Base-by-base conservation (phyloP, 78 protist genomes). In the Dictyostelium citrinum region DNA sequence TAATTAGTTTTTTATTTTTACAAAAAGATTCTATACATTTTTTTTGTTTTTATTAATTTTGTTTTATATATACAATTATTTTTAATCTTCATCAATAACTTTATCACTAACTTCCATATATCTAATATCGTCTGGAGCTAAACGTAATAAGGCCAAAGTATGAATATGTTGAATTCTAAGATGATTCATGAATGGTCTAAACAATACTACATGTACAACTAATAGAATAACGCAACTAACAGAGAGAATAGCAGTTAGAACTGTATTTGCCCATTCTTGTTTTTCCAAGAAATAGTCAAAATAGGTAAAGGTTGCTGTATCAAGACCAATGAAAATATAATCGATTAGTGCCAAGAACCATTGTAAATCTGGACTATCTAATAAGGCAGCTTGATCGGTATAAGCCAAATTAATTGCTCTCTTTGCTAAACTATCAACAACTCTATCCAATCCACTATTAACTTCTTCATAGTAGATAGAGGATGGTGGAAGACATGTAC, bases 91-190 rank as follows among this genome's bases (percentile, higher is more conserved):
- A 20, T 88, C 84, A 51, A 88, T 41, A 22, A 88, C 17, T 49
- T 76, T 78, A 61, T 88, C 93, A 78, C 74, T 64, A 22, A 88
- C 81, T 76, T 88, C 80, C 55, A 88, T 35, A 14, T 5, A 35
- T 88, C 71, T 70, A 43, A 88, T 76, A 64, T 88, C 93, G 1
- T 78, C 82, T 3, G 93, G 93, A 29, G 77, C 77, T 17, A 88
- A 74, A 39, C 93, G 49, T 17, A 88, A 9, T 27, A 88, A 27
- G 1, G 80, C 93, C 2, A 88, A 75, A 8, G 93, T 88, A 17
- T 88, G 93, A 43, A 79, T 76, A 64, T 88, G 93, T 78, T 88
- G 80, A 17, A 88, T 82, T 61, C 86, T 41, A 1, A 88, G 51
- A 43, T 76, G 76, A 29, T 49, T 88, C 72, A 88, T 60, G 29